Percentiles rank a stretch among this genome's conserved stretches.
Conservation (phyloP, 148 eudicot genomes). For the Persicaria maculosa region DNA sequence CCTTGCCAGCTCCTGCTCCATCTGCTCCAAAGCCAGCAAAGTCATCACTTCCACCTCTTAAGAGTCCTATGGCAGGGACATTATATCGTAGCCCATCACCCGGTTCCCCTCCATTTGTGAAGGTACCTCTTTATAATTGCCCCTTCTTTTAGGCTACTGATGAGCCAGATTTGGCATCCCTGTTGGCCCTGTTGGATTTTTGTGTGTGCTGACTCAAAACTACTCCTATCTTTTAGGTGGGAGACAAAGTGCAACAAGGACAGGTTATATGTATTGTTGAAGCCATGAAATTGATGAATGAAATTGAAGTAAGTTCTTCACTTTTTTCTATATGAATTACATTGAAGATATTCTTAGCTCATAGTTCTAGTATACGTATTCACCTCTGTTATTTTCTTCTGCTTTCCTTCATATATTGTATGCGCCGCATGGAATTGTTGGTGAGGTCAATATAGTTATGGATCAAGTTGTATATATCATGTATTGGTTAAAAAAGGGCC, state of each 20-base stretch:
- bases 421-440: neutral
- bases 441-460: neutral
- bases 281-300: slow-evolving; percentile 94
- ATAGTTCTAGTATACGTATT: neutral
- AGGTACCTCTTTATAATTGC: slow-evolving; percentile 31
- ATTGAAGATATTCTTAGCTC: neutral
- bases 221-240: slow-evolving; percentile 36
- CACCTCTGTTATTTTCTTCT: neutral
- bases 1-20: slow-evolving; percentile 29
- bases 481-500: no score
- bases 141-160: neutral
- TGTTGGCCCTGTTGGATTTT: neutral
- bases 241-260: slow-evolving; percentile 77
- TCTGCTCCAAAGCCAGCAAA: slow-evolving; percentile 36
- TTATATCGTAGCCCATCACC: slow-evolving; percentile 75
- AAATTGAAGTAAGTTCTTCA: slow-evolving; percentile 54
- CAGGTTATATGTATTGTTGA: slow-evolving; percentile 75
- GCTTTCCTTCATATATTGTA: neutral
- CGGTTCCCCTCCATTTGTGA: slow-evolving; percentile 72
- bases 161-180: neutral
- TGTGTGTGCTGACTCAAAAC: neutral
- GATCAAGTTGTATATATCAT: no score
- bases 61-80: slow-evolving; percentile 81
- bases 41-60: slow-evolving; percentile 61
- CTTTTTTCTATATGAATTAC: neutral